Conservation (phyloP, 106 monocot species). For the Triglochin maritima region DNA sequence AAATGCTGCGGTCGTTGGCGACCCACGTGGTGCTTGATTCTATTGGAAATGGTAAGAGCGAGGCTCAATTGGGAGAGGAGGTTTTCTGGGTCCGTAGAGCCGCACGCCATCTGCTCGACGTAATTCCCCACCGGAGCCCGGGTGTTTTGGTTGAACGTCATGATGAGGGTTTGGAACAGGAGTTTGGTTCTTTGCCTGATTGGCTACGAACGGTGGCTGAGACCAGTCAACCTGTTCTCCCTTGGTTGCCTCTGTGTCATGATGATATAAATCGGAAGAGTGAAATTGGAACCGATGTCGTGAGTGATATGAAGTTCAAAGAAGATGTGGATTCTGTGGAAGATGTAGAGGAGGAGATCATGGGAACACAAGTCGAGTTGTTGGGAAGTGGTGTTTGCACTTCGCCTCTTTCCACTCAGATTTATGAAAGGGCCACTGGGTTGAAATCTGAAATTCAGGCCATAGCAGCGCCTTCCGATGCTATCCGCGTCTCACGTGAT, state of each 20-base stretch:
- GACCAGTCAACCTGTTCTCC: conserved; percentile 23
- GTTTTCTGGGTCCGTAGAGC: conserved; percentile 49
- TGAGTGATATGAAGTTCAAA: background rate
- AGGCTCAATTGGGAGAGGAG: background rate
- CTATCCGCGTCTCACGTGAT: conserved; percentile 22
- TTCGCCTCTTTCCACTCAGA: conserved; percentile 18
- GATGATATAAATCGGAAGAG: background rate
- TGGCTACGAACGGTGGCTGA: conserved; percentile 41
- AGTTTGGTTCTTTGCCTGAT: conserved; percentile 40
- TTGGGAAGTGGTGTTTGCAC: background rate
- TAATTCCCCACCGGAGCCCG: conserved; percentile 6
- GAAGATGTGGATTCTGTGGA: background rate
- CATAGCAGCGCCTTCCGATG: conserved; percentile 17
- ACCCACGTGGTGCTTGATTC: conserved; percentile 12
- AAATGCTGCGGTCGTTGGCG: conserved; percentile 31
- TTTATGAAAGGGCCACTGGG: conserved; percentile 15
- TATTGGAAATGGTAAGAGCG: background rate
- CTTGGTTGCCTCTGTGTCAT: conserved; percentile 56
- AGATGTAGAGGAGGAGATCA: background rate
- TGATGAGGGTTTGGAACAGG: conserved; percentile 8
- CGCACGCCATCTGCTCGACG: conserved; percentile 71
- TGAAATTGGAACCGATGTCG: background rate
- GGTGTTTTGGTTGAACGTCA: background rate
- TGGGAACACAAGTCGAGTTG: conserved; percentile 2
- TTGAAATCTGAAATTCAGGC: conserved; percentile 27